Base-by-base conservation (phyloP, 2,329 filamentous ascomycete genomes). In the Aspergillus eucalypticola region DNA sequence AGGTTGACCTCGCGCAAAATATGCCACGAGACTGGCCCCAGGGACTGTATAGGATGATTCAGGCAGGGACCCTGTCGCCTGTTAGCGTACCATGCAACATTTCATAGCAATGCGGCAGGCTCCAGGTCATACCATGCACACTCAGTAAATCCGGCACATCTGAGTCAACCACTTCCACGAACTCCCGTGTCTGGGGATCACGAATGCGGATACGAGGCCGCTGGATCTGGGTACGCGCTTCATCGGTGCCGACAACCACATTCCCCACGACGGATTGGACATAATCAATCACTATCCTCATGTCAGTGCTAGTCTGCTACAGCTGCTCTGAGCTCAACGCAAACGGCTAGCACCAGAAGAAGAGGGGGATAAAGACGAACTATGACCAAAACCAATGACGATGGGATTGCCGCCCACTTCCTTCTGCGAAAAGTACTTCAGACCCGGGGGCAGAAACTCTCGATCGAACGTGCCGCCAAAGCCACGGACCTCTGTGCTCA, bases 401-500 rank as follows among this genome's bases (percentile, higher is more conserved):
- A 63, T 60, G 3, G 50, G 15, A 21, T 48, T 61, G 4, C 58
- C 63, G 13, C 60, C 63, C 4, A 64, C 56, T 3, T 48, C 42
- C 3, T 58, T 46, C n/a, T 66, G 53, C 2, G 62, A 50, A 15
- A 64, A 64, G 29, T 64, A 64, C 38, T 50, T 50, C 23, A 64
- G 21, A 7, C 52, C 52, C 3, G 21, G 19, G 4, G 54, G 58
- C 41, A 50, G 48, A 21, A 60, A 54, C 15, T 64, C 64, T 3
- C 50, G 51, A n/a, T 56, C 52, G 8, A 52, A 8, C 1, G 32
- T 48, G 5, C 61, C 58, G 7, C 58, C 0, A 77, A 69, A 2
- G 77, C 79, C 0, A 77, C 79, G 44, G 68, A 75, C 0, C 73
- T 77, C 27, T 69, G 73, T 82, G 8, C 78, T 81, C 19, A 86